Evolutionary conservation across 306 rosid species (phyloP).

Genomic region (Cucurbita ficifolia): DNA sequence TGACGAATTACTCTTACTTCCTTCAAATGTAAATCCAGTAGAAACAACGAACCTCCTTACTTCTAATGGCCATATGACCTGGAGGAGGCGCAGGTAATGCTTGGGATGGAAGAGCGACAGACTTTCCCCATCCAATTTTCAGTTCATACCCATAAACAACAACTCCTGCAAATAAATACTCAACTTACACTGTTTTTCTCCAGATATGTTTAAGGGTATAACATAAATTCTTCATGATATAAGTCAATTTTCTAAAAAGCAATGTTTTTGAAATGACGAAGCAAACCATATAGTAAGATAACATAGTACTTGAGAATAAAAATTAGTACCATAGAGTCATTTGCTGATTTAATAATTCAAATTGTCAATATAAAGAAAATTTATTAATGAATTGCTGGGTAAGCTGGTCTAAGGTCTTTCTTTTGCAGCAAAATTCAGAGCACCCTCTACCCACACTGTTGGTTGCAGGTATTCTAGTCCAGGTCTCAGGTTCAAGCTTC

Average conservation of each 20-base stretch:
- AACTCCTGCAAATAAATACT: constrained; percentile 56
- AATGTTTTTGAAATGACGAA: background rate
- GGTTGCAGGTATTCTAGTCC: background rate
- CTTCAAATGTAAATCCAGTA: background rate
- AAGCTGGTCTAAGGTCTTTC: background rate
- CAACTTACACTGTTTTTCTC: background rate
- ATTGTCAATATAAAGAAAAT: background rate
- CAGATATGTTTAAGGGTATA: background rate
- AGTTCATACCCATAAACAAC: constrained; percentile 94
- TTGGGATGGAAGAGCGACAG: constrained; percentile 96
- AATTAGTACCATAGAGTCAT: background rate
- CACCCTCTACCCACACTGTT: background rate
- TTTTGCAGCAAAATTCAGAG: background rate
- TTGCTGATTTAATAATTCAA: background rate
- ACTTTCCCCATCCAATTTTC: constrained; percentile 99
- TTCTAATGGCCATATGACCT: constrained; percentile 99
- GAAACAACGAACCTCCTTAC: constrained; percentile 66
- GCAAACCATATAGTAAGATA: background rate
- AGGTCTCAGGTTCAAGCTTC: background rate
- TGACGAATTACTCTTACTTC: background rate
- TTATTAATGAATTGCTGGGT: background rate
- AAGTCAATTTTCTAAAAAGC: background rate
- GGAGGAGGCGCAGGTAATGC: constrained; percentile 99
- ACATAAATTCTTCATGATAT: background rate
- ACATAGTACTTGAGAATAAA: background rate